These are phyloP conservation scores for Plasmodium reichenowi DNA, from an alignment of 169 alveolate genomes.

Conservation along the genomic window DNA sequence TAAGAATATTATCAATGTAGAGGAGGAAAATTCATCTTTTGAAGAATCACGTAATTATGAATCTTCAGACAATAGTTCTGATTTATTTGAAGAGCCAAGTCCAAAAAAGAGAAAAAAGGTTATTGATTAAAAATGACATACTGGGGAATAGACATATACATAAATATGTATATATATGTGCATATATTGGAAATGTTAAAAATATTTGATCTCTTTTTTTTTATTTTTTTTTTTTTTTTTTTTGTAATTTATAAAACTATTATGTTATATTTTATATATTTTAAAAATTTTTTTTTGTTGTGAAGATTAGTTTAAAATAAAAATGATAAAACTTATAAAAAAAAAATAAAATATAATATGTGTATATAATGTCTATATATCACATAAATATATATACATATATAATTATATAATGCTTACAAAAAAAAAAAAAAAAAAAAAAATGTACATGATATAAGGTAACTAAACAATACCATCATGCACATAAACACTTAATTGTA, in stretches of 20 bases:
- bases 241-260: too few relatives aligned
- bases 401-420: not conserved
- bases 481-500: slow-evolving; percentile 65
- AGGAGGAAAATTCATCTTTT: not conserved
- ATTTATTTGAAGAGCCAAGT: slow-evolving; percentile 60
- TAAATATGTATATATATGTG: not conserved
- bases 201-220: too few relatives aligned
- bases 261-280: not conserved
- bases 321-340: not conserved
- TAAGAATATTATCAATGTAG: not conserved
- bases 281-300: not conserved
- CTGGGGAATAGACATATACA: not conserved
- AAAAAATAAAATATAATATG: not conserved
- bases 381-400: too few relatives aligned
- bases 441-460: not conserved
- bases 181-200: too few relatives aligned
- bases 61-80: slow-evolving; percentile 30
- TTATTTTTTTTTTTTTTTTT: too few relatives aligned
- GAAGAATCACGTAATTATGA: not conserved
- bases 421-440: not conserved
- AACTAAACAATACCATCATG: slow-evolving; percentile 66
- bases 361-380: not conserved
- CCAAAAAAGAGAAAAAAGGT: slow-evolving; percentile 48
- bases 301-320: too few relatives aligned
- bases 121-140: not conserved